phyloP scores from a whole-genome alignment of 352 stramenopile genomes.

The Aphanomyces cochlioides region DNA sequence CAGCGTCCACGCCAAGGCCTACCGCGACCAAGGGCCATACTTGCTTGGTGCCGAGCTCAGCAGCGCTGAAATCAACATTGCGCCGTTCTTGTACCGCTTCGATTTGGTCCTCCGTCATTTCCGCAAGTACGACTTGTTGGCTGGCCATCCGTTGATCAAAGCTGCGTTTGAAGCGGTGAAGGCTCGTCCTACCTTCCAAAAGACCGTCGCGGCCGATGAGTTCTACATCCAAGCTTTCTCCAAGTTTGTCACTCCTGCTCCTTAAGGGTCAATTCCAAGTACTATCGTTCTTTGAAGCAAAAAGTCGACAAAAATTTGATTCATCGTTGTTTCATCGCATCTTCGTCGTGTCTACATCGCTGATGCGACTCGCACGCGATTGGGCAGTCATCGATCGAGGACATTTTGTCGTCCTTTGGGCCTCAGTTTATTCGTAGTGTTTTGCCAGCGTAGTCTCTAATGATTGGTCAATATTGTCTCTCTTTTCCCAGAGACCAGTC shows the following conservation, averaged over 20 bases:
- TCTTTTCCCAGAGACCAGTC: too few species aligned
- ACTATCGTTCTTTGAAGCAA: too few species aligned
- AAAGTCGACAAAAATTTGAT: too few species aligned
- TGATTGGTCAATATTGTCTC: too few species aligned
- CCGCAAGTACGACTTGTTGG: constrained; percentile 16
- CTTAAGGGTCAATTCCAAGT: too few species aligned
- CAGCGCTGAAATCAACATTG: constrained; percentile 21
- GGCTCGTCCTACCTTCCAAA: constrained; percentile 1
- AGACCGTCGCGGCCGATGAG: not conserved
- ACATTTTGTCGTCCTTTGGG: too few species aligned
- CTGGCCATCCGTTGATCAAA: not conserved
- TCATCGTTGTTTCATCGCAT: too few species aligned
- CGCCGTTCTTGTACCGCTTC: constrained; percentile 24
- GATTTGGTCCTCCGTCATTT: constrained; percentile 12
- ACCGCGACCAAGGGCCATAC: constrained; percentile 18
- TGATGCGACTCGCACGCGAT: too few species aligned
- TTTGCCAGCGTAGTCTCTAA: too few species aligned
- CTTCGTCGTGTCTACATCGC: too few species aligned
- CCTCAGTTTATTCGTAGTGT: too few species aligned
- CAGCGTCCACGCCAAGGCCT: constrained; percentile 10
- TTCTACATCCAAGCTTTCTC: constrained; percentile 16
- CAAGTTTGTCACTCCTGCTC: not conserved
- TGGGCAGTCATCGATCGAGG: too few species aligned
- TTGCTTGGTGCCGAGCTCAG: constrained; percentile 22
- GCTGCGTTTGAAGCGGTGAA: constrained; percentile 16